These are phyloP conservation scores for Fragaria iinumae DNA, from an alignment of 306 rosid genomes.

Conservation along the genomic window DNA sequence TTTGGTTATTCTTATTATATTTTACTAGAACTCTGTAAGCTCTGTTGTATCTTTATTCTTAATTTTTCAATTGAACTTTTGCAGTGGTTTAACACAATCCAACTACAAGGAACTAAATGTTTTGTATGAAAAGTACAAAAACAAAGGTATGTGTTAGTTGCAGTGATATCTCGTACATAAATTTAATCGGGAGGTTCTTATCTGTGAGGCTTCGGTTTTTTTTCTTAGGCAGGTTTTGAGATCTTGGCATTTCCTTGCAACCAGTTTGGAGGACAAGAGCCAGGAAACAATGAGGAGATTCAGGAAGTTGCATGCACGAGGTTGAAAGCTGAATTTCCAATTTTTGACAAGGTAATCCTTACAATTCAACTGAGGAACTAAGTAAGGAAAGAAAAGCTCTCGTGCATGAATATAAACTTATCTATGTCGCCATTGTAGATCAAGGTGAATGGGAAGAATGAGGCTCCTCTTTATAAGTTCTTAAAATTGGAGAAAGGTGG, in stretches of 20 bases:
- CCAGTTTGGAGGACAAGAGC: slow-evolving; percentile 86
- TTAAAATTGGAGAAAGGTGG: slow-evolving; percentile 71
- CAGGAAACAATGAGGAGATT: slow-evolving; percentile 77
- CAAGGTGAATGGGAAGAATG: slow-evolving; percentile 81
- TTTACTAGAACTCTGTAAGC: background rate
- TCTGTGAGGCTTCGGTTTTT: background rate
- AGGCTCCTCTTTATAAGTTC: slow-evolving; percentile 66
- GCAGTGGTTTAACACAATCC: slow-evolving; percentile 84
- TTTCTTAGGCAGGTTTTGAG: slow-evolving; percentile 52
- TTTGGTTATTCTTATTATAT: slow-evolving; percentile 1
- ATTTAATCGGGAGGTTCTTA: background rate
- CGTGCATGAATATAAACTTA: background rate
- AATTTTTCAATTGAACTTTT: slow-evolving; percentile 17
- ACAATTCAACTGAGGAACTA: slow-evolving; percentile 10
- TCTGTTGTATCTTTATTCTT: background rate
- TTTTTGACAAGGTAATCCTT: slow-evolving; percentile 78
- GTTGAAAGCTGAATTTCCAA: slow-evolving; percentile 84
- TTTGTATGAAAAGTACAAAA: slow-evolving; percentile 73
- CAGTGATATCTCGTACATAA: background rate
- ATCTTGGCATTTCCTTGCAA: slow-evolving; percentile 99
- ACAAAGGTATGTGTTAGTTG: slow-evolving; percentile 48
- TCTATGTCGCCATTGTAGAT: slow-evolving; percentile 33
- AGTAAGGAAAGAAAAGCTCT: background rate
- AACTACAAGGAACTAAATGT: slow-evolving; percentile 79
- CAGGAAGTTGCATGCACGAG: slow-evolving; percentile 69